Conservation (phyloP, 1,284 basidiomycete species). For the Neolentinus lepideus region DNA sequence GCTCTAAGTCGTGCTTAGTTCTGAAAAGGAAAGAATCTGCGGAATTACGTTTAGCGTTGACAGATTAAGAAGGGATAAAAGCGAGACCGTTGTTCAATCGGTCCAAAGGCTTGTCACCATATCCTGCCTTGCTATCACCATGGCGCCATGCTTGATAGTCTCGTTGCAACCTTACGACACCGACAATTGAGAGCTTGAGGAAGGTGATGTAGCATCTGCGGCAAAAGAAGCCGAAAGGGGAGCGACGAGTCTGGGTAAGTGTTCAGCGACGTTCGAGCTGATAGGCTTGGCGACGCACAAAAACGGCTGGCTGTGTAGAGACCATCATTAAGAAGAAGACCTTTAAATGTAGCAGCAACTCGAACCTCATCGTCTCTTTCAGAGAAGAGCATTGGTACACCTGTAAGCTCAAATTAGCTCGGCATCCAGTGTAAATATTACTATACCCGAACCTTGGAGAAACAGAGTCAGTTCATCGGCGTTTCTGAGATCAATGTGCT, state of each 20-base stretch:
- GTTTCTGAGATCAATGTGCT: conserved; percentile 39
- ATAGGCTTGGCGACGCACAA: conserved; percentile 13
- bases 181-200: conserved; percentile 66
- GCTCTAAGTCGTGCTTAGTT: conserved; percentile 22
- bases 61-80: not conserved
- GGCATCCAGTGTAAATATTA: conserved; percentile 1
- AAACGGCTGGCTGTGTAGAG: not conserved
- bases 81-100: conserved; percentile 42
- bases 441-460: conserved; percentile 36
- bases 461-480: conserved; percentile 50
- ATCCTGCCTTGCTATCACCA: conserved; percentile 39
- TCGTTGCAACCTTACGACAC: conserved; percentile 49
- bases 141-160: conserved; percentile 61
- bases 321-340: not conserved
- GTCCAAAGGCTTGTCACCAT: conserved; percentile 45
- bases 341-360: conserved; percentile 23
- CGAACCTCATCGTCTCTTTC: conserved; percentile 40
- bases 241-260: conserved; percentile 50
- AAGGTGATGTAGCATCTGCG: conserved; percentile 69
- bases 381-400: conserved; percentile 43
- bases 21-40: conserved; percentile 57
- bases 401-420: conserved; percentile 20
- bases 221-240: conserved; percentile 72
- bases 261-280: not conserved
- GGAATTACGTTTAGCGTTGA: conserved; percentile 10